phyloP scores from a whole-genome alignment of 164 flowering plant genomes.

The Liriodendron chinense region DNA sequence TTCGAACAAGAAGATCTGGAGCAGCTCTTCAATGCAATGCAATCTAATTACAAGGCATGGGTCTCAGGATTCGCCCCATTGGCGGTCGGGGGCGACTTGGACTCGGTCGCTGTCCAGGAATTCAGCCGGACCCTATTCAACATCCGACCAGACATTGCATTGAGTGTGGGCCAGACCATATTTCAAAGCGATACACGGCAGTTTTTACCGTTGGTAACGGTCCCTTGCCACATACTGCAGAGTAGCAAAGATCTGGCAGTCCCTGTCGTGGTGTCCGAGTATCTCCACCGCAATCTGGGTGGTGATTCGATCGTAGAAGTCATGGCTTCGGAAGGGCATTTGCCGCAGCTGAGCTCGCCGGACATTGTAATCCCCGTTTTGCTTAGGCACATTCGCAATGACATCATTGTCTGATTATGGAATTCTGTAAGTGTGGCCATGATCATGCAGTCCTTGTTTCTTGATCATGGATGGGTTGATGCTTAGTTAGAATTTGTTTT shows the following conservation, averaged over 20 bases:
- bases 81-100: slow-evolving; percentile 51
- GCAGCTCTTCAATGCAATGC: slow-evolving; percentile 42
- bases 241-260: slow-evolving; percentile 50
- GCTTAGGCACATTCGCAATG: slow-evolving; percentile 39
- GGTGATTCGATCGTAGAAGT: slow-evolving; percentile 44
- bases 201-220: slow-evolving; percentile 27
- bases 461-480: too few relatives aligned
- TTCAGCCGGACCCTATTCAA: slow-evolving; percentile 54
- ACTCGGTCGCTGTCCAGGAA: slow-evolving; percentile 47
- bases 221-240: slow-evolving; percentile 54
- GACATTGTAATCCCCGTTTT: slow-evolving; percentile 45
- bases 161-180: slow-evolving; percentile 37
- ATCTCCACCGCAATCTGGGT: slow-evolving; percentile 37
- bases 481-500: too few relatives aligned
- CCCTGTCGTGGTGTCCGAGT: slow-evolving; percentile 50
- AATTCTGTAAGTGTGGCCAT: too few relatives aligned
- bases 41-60: slow-evolving; percentile 47
- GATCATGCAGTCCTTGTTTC: too few relatives aligned
- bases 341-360: slow-evolving; percentile 56
- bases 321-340: slow-evolving; percentile 47
- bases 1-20: slow-evolving; percentile 50
- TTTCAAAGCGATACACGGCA: slow-evolving; percentile 39
- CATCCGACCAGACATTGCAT: slow-evolving; percentile 51
- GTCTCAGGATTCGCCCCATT: slow-evolving; percentile 50
- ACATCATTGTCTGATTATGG: slow-evolving; percentile 21